Evolutionary conservation across 495 filamentous ascomycete species (phyloP), one percentile per base, ranked within the genome.

Genomic region (Hypoxylon cercidicola): DNA sequence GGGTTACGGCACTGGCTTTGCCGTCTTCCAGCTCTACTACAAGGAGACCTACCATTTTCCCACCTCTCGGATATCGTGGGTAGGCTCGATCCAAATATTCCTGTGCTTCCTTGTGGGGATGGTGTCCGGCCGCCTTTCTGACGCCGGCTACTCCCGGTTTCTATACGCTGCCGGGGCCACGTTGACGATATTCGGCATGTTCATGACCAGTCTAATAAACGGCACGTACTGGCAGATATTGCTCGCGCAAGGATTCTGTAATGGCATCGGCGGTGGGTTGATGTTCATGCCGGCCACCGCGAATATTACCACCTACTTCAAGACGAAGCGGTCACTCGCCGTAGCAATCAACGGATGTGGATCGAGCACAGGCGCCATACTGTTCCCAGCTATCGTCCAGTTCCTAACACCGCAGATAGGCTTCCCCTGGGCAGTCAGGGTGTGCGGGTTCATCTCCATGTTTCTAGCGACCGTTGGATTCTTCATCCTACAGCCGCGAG

Each of bases 1-100:
- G 79, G 79, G 79, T 28, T 78, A 75, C 37, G 76, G 73, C 1
- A 57, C 75, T 0, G 69, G 75, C 0, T 81, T 79, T 45, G 72
- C 76, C 30, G 75, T 80, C 7, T 81, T 74, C 47, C 78, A 81
- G 70, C 75, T 79, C 15, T 71, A 80, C 67, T 81, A 81, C 60
- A 64, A 72, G 37, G 68, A 78, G 60, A 76, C 74, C 1, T 52
- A 79, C 15, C 30, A 64, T 28, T 58, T 78, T 0, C 75, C 78
- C 8, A 68, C 75, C 13, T 57, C 76, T 0, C 73, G 76, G 11
- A 66, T 81, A 4, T 74, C 77, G 0, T 81, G 77, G 79, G 75
- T 80, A 40, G 78, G 79, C 41, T 81, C 78, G 12, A 46, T 78
- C 6, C 78, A 80, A 53, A 70, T 74, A 19, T 80, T 80, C 55